Conservation (phyloP, 176 grass and related monocot species). For the Paspalum vaginatum region DNA sequence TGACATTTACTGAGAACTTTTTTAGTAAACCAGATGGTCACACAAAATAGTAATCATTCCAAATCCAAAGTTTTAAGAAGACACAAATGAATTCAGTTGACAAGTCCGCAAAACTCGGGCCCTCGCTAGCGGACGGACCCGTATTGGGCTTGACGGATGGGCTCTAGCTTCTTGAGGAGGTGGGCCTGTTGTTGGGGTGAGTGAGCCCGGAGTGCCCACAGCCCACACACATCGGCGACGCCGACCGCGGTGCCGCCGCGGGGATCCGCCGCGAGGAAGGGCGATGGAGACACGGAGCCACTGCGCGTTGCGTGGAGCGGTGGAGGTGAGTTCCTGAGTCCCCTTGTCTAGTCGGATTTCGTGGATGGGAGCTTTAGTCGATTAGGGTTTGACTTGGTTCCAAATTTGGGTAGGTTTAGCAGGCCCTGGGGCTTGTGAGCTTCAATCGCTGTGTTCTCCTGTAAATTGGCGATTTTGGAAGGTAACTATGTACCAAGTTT, state of each 20-base stretch:
- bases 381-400: not conserved
- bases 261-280: too few relatives aligned
- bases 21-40: not conserved
- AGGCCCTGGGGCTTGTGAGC: not conserved
- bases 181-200: not conserved
- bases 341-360: not conserved
- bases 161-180: not conserved
- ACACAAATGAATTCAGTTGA: too few relatives aligned
- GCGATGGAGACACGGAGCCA: not conserved
- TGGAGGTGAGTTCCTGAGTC: not conserved
- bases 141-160: not conserved
- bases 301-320: not conserved
- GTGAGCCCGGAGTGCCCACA: too few relatives aligned
- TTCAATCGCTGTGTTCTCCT: not conserved
- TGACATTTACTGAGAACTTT: too few relatives aligned
- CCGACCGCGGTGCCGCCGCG: too few relatives aligned
- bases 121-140: too few relatives aligned
- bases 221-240: too few relatives aligned
- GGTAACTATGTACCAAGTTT: too few relatives aligned
- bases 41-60: too few relatives aligned
- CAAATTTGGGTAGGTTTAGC: not conserved
- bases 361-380: not conserved
- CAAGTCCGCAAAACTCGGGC: too few relatives aligned
- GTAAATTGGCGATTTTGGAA: not conserved
- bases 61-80: too few relatives aligned